Evolutionary conservation across 768 basidiomycete genomes (phyloP).

Genomic region (Podaxis carcinomalis): DNA sequence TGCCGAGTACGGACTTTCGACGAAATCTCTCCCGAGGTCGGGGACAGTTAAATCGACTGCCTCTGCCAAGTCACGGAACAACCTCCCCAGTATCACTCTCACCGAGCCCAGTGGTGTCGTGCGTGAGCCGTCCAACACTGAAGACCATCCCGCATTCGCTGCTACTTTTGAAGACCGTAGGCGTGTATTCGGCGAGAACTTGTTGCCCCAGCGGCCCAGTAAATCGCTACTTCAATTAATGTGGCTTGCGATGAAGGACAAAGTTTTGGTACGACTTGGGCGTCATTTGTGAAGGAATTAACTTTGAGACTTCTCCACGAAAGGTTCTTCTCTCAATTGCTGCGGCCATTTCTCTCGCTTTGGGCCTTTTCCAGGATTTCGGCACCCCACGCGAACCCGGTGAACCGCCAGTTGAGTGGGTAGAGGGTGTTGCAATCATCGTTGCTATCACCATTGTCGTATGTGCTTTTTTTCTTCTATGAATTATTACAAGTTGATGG

Average conservation of each 20-base stretch:
- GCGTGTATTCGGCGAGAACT: conserved; percentile 71
- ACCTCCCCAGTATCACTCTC: conserved; percentile 32
- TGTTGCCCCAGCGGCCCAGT: conserved; percentile 63
- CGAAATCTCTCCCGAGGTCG: conserved; percentile 10
- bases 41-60: conserved; percentile 10
- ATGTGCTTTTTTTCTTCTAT: conserved; percentile 22
- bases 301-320: background rate
- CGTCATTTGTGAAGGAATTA: background rate
- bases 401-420: conserved; percentile 90
- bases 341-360: conserved; percentile 87
- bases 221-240: conserved; percentile 74
- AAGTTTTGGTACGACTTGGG: conserved; percentile 65
- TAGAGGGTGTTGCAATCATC: conserved; percentile 87
- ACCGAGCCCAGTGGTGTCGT: conserved; percentile 34
- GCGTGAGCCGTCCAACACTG: conserved; percentile 15
- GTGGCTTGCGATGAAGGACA: conserved; percentile 87
- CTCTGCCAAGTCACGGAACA: conserved; percentile 14
- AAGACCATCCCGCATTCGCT: conserved; percentile 19
- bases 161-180: conserved; percentile 58
- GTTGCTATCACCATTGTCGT: conserved; percentile 74
- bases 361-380: conserved; percentile 93
- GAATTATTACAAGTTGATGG: background rate
- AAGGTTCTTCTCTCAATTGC: conserved; percentile 89
- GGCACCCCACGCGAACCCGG: conserved; percentile 56
- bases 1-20: conserved; percentile 40